A percentile compares a stretch with the other conserved stretches of the same genome.
These are phyloP conservation scores for Cavenderia fasciculata DNA, from an alignment of 78 protist genomes.

Conservation along the genomic window DNA sequence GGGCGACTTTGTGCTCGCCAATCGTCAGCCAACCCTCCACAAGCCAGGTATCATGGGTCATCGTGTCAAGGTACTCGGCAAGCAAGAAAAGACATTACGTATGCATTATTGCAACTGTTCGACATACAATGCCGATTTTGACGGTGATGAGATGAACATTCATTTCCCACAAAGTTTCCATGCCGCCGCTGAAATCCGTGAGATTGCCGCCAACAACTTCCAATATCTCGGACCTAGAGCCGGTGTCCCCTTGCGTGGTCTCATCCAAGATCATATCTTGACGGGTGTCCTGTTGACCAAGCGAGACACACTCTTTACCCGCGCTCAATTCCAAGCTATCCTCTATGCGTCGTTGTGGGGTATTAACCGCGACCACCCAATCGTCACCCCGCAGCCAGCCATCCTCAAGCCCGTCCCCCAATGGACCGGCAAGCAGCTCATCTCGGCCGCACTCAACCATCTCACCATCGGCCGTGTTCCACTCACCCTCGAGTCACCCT, in stretches of 20 bases:
- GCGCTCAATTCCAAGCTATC: slow-evolving; percentile 76
- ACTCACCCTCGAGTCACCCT: slow-evolving; percentile 62
- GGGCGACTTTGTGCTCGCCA: slow-evolving; percentile 97
- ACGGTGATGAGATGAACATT: slow-evolving; percentile 99
- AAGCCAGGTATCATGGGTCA: slow-evolving; percentile 97
- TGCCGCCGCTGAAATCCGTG: slow-evolving; percentile 91
- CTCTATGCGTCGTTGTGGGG: slow-evolving; percentile 66
- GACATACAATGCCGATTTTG: slow-evolving; percentile 99
- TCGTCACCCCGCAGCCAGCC: slow-evolving; percentile 88
- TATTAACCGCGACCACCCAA: slow-evolving; percentile 52
- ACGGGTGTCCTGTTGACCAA: slow-evolving; percentile 94
- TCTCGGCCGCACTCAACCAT: slow-evolving; percentile 80
- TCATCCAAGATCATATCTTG: slow-evolving; percentile 99
- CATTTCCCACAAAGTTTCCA: slow-evolving; percentile 95
- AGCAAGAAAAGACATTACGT: slow-evolving; percentile 91
- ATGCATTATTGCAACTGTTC: slow-evolving; percentile 99
- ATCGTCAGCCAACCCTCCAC: slow-evolving; percentile 99
- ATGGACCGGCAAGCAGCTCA: slow-evolving; percentile 98
- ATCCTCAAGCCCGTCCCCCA: slow-evolving; percentile 88
- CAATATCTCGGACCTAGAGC: slow-evolving; percentile 94
- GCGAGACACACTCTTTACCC: slow-evolving; percentile 91
- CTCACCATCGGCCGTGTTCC: slow-evolving; percentile 77
- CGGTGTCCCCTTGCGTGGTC: slow-evolving; percentile 98
- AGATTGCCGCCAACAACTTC: slow-evolving; percentile 86
- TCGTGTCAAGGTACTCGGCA: slow-evolving; percentile 79